These are phyloP conservation scores for Malania oleifera DNA, from an alignment of 164 flowering plant genomes.

Conservation along the genomic window DNA sequence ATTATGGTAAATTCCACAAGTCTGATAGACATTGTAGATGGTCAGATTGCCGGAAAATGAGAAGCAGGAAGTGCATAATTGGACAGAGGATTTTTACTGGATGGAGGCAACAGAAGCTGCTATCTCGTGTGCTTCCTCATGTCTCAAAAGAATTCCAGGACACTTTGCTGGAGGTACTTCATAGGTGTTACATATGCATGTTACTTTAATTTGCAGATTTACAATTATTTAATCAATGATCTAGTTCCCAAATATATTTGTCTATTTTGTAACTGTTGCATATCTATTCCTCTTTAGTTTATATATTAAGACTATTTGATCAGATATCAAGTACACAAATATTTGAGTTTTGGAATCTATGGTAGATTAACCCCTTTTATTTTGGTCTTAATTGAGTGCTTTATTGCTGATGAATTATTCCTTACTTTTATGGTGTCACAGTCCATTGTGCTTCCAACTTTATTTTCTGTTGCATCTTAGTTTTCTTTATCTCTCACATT, in stretches of 20 bases:
- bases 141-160: constrained; percentile 42
- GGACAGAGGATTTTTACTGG: constrained; percentile 76
- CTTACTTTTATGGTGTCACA: too few relatives aligned
- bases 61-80: constrained; percentile 45
- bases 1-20: constrained; percentile 76
- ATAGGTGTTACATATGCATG: not conserved
- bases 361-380: too few relatives aligned
- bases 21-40: constrained; percentile 54
- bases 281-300: not conserved
- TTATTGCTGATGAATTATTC: too few relatives aligned
- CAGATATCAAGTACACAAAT: too few relatives aligned
- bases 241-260: too few relatives aligned
- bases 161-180: constrained; percentile 57
- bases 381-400: too few relatives aligned
- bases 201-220: not conserved
- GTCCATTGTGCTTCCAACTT: too few relatives aligned
- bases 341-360: too few relatives aligned
- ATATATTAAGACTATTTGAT: too few relatives aligned
- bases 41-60: constrained; percentile 57
- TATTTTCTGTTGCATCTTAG: too few relatives aligned
- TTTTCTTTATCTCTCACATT: too few relatives aligned
- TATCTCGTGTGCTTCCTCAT: constrained; percentile 55
- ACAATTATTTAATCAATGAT: too few relatives aligned
- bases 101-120: constrained; percentile 69
- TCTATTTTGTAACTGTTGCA: not conserved